Conservation (phyloP, 352 stramenopile species). For the Globisporangium barbulae region DNA sequence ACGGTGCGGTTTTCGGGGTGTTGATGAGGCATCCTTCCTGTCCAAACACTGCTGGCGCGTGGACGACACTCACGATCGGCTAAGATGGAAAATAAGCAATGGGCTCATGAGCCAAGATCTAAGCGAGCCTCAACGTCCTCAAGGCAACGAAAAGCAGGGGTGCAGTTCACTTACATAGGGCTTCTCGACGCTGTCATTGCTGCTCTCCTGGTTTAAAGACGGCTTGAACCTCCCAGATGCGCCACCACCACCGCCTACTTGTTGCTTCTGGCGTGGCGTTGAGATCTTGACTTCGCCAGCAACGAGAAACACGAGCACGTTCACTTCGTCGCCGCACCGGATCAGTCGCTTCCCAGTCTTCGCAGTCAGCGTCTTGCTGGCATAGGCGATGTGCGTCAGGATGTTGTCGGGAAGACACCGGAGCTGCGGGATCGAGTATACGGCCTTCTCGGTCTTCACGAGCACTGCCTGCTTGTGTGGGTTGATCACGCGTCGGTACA, state of each 20-base stretch:
- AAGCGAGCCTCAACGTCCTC: not conserved
- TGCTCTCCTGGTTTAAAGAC: conserved; percentile 8
- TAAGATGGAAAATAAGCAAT: conserved; percentile 5
- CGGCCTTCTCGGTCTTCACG: conserved; percentile 42
- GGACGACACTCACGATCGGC: conserved; percentile 54
- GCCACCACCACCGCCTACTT: not conserved
- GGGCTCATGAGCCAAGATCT: not conserved
- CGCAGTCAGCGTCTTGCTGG: conserved; percentile 41
- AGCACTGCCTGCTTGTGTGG: conserved; percentile 71
- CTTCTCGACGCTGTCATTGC: not conserved
- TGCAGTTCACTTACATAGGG: conserved; percentile 8
- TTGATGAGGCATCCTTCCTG: conserved; percentile 56
- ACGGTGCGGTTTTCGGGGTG: conserved; percentile 32
- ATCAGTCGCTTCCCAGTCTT: conserved; percentile 45
- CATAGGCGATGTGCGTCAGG: conserved; percentile 66
- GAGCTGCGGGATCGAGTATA: conserved; percentile 53
- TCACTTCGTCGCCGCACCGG: conserved; percentile 48
- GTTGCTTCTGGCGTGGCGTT: conserved; percentile 17
- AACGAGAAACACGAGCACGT: conserved; percentile 58
- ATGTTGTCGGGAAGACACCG: conserved; percentile 38
- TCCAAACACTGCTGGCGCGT: conserved; percentile 65
- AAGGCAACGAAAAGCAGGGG: too few relatives aligned
- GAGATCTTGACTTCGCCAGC: conserved; percentile 68
- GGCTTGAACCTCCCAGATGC: conserved; percentile 7
- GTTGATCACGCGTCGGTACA: conserved; percentile 67